Conservation (phyloP, 1,284 basidiomycete genomes). For the Volvariella surrecta region DNA sequence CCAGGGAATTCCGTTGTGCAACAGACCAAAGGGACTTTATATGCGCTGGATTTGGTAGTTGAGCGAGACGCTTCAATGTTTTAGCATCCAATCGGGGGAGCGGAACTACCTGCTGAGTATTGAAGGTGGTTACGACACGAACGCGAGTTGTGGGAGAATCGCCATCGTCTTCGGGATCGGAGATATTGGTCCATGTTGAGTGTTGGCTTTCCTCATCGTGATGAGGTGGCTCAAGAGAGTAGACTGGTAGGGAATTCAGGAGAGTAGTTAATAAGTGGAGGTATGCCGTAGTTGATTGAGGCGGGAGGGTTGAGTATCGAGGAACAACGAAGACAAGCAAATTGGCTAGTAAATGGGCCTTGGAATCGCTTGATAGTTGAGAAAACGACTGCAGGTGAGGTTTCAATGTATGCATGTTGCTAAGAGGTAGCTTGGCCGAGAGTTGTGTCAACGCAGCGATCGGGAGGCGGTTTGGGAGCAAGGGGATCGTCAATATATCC, state of each 20-base stretch:
- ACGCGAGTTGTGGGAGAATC: conserved; percentile 24
- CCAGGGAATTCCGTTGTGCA: conserved; percentile 12
- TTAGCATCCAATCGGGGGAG: conserved; percentile 42
- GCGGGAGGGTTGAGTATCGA: conserved; percentile 38
- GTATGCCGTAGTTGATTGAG: conserved; percentile 41
- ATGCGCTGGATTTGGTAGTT: conserved; percentile 40
- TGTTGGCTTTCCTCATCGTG: conserved; percentile 11
- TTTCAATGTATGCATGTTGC: conserved; percentile 18
- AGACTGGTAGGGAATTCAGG: conserved; percentile 43
- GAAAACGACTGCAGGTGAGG: conserved; percentile 14
- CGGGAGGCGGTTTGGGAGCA: conserved; percentile 63
- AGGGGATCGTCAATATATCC: conserved; percentile 51
- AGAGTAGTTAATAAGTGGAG: conserved; percentile 42
- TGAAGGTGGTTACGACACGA: conserved; percentile 29
- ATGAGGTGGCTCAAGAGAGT: conserved; percentile 38
- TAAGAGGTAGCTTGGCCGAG: conserved; percentile 28
- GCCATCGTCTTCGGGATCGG: conserved; percentile 23
- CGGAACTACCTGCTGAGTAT: conserved; percentile 11
- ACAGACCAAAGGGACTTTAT: conserved; percentile 39
- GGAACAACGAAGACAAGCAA: conserved; percentile 51
- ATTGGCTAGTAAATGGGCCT: conserved; percentile 57
- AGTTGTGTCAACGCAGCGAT: conserved; percentile 36
- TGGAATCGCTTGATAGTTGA: conserved; percentile 17
- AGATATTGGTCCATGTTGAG: conserved; percentile 9
- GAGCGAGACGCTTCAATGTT: conserved; percentile 46